Evolutionary conservation across 1,139 yeast genomes (phyloP), one percentile per base, ranked within the genome.

Genomic region (Hyphopichia burtonii): DNA sequence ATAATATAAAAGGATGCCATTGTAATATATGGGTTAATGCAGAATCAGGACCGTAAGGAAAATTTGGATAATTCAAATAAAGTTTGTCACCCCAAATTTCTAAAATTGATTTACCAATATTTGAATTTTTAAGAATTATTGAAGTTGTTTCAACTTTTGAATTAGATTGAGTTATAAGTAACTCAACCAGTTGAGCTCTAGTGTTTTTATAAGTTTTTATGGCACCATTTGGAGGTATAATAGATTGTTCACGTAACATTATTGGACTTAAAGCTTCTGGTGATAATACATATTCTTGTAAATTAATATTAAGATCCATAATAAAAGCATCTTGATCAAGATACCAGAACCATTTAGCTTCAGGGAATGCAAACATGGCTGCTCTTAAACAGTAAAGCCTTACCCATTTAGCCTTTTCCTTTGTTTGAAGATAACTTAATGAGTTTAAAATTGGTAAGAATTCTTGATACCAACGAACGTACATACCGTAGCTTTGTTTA

Each of bases 1-100:
- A 76, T 51, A 91, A 72, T 33, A 85, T 67, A 38, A 77, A 78
- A 11, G 96, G 96, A 59, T 93, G 99, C 99, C 98, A 93, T 61
- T 89, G 96, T 49, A 90, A 68, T 31, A 89, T 71, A 60, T 93
- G 98, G 19, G 89, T 80, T 41, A 91, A 59, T 0, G 94, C 88
- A 11, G 82, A 75, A 47, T 79, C 81, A 3, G 86, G 83, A 23
- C 78, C 78, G 50, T 57, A 68, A 15, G 78, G 78, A 63, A 87
- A 86, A 56, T 77, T 78, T 28, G 67, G 70, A 63, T 86, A 89
- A 38, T 74, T 71, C 56, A 86, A 76, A 57, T 80, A 83, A 39
- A 88, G 70, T 14, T 80, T 80, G 57, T 87, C 90, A 31, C 76
- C 64, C 91, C 96, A 85, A 50, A 78, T 74, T 54, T 90, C 96